A percentile compares a stretch with the other conserved stretches of the same genome.
These are phyloP conservation scores for Pelargonium myrrhifolium DNA, from an alignment of 441 rosid species.

Conservation along the genomic window DNA sequence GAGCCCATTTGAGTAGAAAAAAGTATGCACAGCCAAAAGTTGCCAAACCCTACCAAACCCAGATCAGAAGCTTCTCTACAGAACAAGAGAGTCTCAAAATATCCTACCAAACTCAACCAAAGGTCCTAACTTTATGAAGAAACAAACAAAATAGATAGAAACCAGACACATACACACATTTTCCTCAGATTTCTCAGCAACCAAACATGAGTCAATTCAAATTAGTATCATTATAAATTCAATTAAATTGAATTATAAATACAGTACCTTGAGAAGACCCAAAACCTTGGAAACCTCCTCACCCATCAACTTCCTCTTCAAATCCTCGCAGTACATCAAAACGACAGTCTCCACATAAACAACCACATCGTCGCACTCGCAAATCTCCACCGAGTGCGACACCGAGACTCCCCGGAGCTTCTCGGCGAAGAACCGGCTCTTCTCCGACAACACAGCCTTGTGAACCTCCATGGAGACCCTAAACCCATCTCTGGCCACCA, in stretches of 20 bases:
- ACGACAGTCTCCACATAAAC: constrained; percentile 76
- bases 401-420: constrained; percentile 48
- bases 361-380: constrained; percentile 89
- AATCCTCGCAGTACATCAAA: constrained; percentile 77
- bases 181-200: constrained; percentile 2
- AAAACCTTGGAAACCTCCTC: constrained; percentile 58
- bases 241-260: background rate
- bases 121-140: background rate
- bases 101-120: background rate
- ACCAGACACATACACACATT: background rate
- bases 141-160: background rate
- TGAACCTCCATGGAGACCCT: constrained; percentile 71
- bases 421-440: constrained; percentile 72
- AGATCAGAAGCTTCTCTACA: background rate
- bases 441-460: constrained; percentile 53
- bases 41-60: background rate
- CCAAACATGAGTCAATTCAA: constrained; percentile 11
- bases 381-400: constrained; percentile 79
- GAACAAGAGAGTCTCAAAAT: background rate
- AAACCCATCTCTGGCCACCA: constrained; percentile 63
- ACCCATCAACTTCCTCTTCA: constrained; percentile 63
- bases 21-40: background rate
- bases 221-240: background rate
- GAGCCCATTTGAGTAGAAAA: too few relatives aligned
- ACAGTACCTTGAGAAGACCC: constrained; percentile 75